Percentiles rank a stretch among this genome's conserved stretches.
These are phyloP conservation scores for Verticillium klebahnii DNA, from an alignment of 2,329 filamentous ascomycete species.

Conservation along the genomic window DNA sequence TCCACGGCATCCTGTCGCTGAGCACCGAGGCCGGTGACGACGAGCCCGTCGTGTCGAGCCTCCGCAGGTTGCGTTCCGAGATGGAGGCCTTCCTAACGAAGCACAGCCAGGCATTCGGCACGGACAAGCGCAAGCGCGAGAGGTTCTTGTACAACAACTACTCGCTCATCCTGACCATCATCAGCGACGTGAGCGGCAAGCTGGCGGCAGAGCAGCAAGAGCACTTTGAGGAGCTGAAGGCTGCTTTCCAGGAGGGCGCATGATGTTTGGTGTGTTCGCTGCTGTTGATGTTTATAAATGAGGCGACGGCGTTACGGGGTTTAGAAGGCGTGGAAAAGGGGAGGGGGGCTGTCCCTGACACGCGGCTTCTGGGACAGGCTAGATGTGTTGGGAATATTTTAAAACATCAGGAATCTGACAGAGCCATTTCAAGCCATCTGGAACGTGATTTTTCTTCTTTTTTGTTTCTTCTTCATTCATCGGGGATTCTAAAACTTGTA, in stretches of 20 bases:
- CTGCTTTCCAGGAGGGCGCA: slow-evolving; percentile 46
- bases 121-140: slow-evolving; percentile 74
- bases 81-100: slow-evolving; percentile 79
- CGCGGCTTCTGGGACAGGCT: background rate
- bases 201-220: slow-evolving; percentile 69
- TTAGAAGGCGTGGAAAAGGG: background rate
- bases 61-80: slow-evolving; percentile 72
- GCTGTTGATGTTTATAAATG: background rate
- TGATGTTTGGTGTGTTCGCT: background rate
- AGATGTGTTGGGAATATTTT: background rate
- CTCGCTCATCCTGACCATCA: slow-evolving; percentile 87
- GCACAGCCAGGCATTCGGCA: slow-evolving; percentile 66
- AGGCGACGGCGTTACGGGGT: background rate
- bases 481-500: slow-evolving; percentile 7
- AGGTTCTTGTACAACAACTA: slow-evolving; percentile 96
- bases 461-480: background rate
- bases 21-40: slow-evolving; percentile 91
- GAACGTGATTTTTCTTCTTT: background rate
- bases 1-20: slow-evolving; percentile 77
- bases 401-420: background rate
- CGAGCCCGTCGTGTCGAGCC: slow-evolving; percentile 80
- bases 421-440: background rate
- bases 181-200: slow-evolving; percentile 71
- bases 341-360: background rate
- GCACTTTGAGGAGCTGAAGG: slow-evolving; percentile 67